Conservation (phyloP, 495 filamentous ascomycete species). For the Aspergillus coremiiformis region DNA sequence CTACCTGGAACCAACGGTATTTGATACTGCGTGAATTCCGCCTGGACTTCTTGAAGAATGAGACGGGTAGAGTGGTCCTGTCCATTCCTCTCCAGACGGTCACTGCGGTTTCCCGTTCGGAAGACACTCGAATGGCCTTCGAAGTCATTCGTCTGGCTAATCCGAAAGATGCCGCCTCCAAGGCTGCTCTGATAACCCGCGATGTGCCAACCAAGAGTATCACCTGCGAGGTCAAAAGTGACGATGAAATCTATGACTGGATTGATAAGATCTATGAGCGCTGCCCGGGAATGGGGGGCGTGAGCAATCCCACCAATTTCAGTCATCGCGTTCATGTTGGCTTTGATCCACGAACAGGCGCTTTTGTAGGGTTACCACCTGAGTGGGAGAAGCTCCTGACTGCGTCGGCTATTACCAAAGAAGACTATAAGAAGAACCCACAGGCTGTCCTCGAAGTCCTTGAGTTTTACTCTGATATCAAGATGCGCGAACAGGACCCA, state of each 20-base stretch:
- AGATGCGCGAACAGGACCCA: slow-evolving; percentile 76
- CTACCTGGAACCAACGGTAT: slow-evolving; percentile 84
- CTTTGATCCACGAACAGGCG: slow-evolving; percentile 88
- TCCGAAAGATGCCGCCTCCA: slow-evolving; percentile 52
- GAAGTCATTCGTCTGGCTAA: slow-evolving; percentile 74
- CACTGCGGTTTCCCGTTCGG: slow-evolving; percentile 74
- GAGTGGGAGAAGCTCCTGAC: slow-evolving; percentile 97
- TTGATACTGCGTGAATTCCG: slow-evolving; percentile 81
- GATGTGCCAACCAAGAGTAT: slow-evolving; percentile 74
- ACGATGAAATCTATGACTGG: slow-evolving; percentile 97
- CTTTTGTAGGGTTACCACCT: slow-evolving; percentile 84
- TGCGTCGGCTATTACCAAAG: slow-evolving; percentile 91
- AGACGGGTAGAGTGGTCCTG: slow-evolving; percentile 72
- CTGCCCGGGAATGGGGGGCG: slow-evolving; percentile 94
- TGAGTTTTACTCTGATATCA: slow-evolving; percentile 95
- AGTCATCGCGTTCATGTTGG: slow-evolving; percentile 94
- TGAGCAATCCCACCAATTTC: slow-evolving; percentile 97
- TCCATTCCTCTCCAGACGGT: slow-evolving; percentile 79
- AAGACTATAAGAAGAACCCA: slow-evolving; percentile 96
- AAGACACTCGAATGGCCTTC: slow-evolving; percentile 80
- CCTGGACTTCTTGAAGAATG: slow-evolving; percentile 86
- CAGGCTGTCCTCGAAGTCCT: slow-evolving; percentile 95
- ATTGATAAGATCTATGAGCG: slow-evolving; percentile 94
- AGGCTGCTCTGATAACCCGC: slow-evolving; percentile 51
- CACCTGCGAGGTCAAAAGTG: slow-evolving; percentile 82